Percentiles rank a stretch among this genome's conserved stretches.
Conservation (phyloP, 2,329 filamentous ascomycete species). For the Pezicula neosporulosa region DNA sequence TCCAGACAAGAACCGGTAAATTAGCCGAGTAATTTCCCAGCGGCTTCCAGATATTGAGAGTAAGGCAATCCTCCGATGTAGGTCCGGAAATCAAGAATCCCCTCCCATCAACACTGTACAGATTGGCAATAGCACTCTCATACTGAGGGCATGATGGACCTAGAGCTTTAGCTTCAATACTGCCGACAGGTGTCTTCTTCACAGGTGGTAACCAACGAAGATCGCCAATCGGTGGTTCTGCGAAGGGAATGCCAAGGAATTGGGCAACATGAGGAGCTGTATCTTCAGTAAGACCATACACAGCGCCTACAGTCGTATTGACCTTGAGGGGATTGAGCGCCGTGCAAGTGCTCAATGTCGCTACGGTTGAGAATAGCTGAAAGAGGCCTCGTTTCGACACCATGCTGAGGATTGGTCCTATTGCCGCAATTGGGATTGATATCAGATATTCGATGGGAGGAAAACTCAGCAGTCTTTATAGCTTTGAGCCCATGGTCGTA, state of each 20-base stretch:
- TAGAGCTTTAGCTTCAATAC: constrained; percentile 14
- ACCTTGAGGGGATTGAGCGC: constrained; percentile 7
- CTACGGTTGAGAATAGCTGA: no score
- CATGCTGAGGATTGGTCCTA: no score
- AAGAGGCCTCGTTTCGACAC: no score
- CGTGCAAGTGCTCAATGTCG: no score
- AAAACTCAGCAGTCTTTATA: no score
- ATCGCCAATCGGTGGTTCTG: constrained; percentile 31
- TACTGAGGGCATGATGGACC: constrained; percentile 17
- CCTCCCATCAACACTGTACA: constrained; percentile 10
- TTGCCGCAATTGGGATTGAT: no score
- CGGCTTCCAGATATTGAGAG: constrained; percentile 32
- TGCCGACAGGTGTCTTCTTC: constrained; percentile 2
- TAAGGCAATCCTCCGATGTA: constrained; percentile 31
- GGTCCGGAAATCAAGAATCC: constrained; percentile 12
- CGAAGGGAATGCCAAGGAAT: constrained; percentile 37
- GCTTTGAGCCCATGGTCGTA: no score
- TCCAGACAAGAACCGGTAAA: constrained; percentile 37
- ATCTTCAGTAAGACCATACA: constrained; percentile 12
- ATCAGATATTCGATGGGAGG: no score
- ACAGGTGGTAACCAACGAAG: constrained; percentile 31
- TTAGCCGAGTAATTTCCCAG: constrained; percentile 15
- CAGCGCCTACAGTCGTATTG: constrained; percentile 10
- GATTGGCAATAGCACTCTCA: constrained; percentile 4
- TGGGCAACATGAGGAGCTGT: constrained; percentile 16